phyloP scores from a whole-genome alignment of 2,329 filamentous ascomycete genomes.

The Trichoderma citrinoviride region DNA sequence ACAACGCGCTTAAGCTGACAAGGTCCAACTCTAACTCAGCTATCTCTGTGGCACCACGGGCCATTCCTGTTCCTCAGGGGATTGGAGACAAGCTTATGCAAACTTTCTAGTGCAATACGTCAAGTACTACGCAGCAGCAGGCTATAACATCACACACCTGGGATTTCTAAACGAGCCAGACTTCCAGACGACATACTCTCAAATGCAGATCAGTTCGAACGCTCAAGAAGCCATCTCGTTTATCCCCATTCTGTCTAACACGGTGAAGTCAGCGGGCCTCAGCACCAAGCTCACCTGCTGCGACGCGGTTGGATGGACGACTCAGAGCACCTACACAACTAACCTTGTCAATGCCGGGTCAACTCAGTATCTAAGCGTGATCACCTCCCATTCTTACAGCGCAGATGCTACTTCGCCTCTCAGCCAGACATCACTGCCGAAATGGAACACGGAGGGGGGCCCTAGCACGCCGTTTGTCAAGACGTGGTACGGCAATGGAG shows the following conservation, averaged over 20 bases:
- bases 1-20: neutral
- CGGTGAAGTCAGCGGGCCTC: slow-evolving; percentile 4
- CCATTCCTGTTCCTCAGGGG: slow-evolving; percentile 5
- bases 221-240: slow-evolving; percentile 13
- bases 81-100: slow-evolving; percentile 14
- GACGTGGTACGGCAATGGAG: slow-evolving; percentile 7
- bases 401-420: slow-evolving; percentile 2
- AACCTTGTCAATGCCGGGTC: slow-evolving; percentile 10
- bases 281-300: slow-evolving; percentile 9
- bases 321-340: slow-evolving; percentile 10
- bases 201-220: slow-evolving; percentile 12
- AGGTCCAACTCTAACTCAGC: neutral
- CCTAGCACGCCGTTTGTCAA: neutral
- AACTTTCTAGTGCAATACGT: slow-evolving; percentile 14
- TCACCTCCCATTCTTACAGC: slow-evolving; percentile 5
- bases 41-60: slow-evolving; percentile 5
- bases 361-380: neutral
- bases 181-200: slow-evolving; percentile 1
- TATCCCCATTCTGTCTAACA: slow-evolving; percentile 4
- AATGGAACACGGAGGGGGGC: slow-evolving; percentile 13
- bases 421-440: neutral
- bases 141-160: slow-evolving; percentile 8
- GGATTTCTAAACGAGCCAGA: slow-evolving; percentile 12
- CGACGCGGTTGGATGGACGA: slow-evolving; percentile 5
- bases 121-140: slow-evolving; percentile 5